These are phyloP conservation scores for Rutstroemia sp. DNA, from an alignment of 2,329 filamentous ascomycete species.

Conservation along the genomic window DNA sequence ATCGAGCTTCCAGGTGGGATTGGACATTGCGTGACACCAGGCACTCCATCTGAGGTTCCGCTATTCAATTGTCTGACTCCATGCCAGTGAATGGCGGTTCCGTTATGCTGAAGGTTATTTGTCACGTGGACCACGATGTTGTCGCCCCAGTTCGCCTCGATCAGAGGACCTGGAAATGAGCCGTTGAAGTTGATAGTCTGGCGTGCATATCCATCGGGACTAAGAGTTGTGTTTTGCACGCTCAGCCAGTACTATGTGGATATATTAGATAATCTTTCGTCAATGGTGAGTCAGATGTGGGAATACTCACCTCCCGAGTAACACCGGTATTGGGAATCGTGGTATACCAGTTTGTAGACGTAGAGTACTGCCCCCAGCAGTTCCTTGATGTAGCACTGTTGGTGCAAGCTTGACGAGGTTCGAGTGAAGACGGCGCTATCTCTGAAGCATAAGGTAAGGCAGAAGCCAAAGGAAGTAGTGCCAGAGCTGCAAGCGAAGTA, in stretches of 20 bases:
- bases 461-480: conserved; percentile 14
- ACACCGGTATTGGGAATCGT: conserved; percentile 29
- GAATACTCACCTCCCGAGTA: conserved; percentile 21
- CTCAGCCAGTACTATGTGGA: conserved; percentile 20
- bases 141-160: conserved; percentile 33
- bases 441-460: conserved; percentile 16
- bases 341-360: conserved; percentile 26
- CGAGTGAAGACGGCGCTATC: conserved; percentile 5
- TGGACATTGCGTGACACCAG: no score
- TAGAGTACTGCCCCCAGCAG: conserved; percentile 28
- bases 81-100: no score
- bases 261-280: no score
- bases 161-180: conserved; percentile 31
- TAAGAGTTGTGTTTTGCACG: conserved; percentile 21
- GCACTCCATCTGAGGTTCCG: no score
- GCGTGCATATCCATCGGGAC: conserved; percentile 33
- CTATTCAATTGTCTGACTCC: no score
- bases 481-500: conserved; percentile 16
- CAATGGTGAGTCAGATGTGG: no score
- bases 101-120: no score
- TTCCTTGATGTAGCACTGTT: conserved; percentile 25
- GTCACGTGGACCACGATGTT: background rate
- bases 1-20: no score
- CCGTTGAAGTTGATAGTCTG: conserved; percentile 46
- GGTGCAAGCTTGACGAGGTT: conserved; percentile 19